phyloP scores from a whole-genome alignment of 495 filamentous ascomycete genomes.

The Neurospora sp. region DNA sequence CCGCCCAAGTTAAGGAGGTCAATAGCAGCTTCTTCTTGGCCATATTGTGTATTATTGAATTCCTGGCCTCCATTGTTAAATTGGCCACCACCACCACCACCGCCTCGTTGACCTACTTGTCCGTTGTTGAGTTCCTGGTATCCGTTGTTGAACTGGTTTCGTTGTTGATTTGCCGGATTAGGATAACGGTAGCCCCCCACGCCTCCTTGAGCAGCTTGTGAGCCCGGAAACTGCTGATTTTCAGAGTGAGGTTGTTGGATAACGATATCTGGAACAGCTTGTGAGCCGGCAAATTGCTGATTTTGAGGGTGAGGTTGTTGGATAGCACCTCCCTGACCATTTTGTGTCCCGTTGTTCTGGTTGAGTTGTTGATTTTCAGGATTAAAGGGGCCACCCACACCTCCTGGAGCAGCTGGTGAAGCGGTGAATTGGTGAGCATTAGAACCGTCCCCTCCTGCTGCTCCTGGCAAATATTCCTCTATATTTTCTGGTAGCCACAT shows the following conservation, averaged over 20 bases:
- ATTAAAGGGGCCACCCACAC: not conserved
- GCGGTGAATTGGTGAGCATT: not conserved
- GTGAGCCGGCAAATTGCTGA: not conserved
- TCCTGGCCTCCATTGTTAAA: not conserved
- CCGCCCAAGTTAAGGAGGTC: not conserved
- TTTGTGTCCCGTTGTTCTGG: not conserved
- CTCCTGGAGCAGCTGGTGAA: not conserved
- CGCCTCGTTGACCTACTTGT: not conserved
- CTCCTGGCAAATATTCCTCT: not conserved
- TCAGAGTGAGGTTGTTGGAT: not conserved
- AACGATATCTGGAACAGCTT: not conserved
- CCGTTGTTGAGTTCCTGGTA: not conserved
- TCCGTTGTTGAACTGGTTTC: not conserved
- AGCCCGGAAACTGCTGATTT: not conserved
- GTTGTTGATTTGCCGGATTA: not conserved
- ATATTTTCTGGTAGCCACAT: not conserved
- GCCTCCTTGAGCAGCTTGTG: not conserved
- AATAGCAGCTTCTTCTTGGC: not conserved
- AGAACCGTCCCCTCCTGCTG: not conserved
- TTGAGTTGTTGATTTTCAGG: not conserved
- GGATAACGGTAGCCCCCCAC: not conserved
- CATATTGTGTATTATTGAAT: not conserved
- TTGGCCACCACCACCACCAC: not conserved
- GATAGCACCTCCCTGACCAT: not conserved
- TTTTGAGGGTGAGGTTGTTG: not conserved